phyloP scores from a whole-genome alignment of 768 basidiomycete species.

The Leucocoprinus leucothites region DNA sequence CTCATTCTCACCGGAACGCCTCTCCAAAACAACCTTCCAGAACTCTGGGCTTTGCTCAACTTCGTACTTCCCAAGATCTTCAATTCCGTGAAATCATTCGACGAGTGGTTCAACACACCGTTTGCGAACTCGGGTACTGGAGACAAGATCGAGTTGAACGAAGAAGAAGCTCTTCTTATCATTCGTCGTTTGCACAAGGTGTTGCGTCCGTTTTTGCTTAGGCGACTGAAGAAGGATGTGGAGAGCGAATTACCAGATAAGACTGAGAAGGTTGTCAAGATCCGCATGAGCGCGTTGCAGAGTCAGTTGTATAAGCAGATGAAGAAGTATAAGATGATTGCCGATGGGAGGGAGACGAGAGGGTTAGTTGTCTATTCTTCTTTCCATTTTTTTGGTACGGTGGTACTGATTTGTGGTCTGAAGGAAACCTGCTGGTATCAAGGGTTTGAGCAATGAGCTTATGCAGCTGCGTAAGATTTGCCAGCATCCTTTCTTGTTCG shows the following conservation, averaged over 20 bases:
- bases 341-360: constrained; percentile 71
- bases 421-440: constrained; percentile 76
- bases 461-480: constrained; percentile 99
- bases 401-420: constrained; percentile 4
- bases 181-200: constrained; percentile 97
- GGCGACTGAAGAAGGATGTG: constrained; percentile 94
- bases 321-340: constrained; percentile 98
- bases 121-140: constrained; percentile 98
- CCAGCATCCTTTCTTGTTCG: constrained; percentile 96
- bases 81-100: constrained; percentile 98
- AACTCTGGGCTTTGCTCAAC: constrained; percentile 93
- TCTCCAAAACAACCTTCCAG: constrained; percentile 94
- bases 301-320: constrained; percentile 94
- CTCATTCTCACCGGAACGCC: constrained; percentile 96
- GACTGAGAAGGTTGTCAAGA: constrained; percentile 97
- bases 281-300: constrained; percentile 91
- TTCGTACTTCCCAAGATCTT: constrained; percentile 95
- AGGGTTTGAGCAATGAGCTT: constrained; percentile 89
- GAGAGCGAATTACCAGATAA: constrained; percentile 95
- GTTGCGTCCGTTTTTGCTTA: constrained; percentile 88
- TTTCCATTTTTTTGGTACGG: neutral
- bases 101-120: constrained; percentile 99
- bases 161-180: constrained; percentile 98
- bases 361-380: constrained; percentile 56
- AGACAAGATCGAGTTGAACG: constrained; percentile 98